These are phyloP conservation scores for Hypomontagnella monticulosa DNA, from an alignment of 495 filamentous ascomycete genomes.

Conservation along the genomic window DNA sequence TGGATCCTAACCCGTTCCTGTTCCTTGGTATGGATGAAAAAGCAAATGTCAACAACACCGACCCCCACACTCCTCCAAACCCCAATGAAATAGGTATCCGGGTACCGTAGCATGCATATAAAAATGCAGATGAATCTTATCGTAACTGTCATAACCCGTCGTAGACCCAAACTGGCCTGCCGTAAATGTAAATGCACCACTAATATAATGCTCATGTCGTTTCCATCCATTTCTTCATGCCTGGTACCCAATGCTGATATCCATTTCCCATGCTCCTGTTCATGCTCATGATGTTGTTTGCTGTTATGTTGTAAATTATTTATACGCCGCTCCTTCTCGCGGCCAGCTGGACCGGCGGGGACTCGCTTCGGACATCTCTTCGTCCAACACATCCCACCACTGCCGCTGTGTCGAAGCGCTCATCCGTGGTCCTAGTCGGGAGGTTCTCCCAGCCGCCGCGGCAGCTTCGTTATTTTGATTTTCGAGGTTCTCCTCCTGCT, in stretches of 20 bases:
- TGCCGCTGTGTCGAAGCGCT: conserved; percentile 29
- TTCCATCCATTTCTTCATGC: not conserved
- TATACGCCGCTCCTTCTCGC: no score
- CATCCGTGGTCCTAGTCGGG: conserved; percentile 5
- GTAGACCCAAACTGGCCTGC: not conserved
- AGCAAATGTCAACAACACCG: no score
- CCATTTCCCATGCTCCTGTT: not conserved
- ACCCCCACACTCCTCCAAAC: no score
- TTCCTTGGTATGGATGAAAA: no score
- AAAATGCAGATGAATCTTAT: conserved; percentile 29
- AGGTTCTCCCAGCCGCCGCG: conserved; percentile 34
- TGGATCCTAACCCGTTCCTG: not conserved
- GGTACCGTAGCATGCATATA: conserved; percentile 24
- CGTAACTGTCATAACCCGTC: conserved; percentile 7
- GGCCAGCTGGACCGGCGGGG: not conserved
- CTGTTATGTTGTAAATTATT: no score
- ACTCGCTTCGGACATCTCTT: conserved; percentile 23
- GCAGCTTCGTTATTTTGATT: conserved; percentile 12
- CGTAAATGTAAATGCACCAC: conserved; percentile 13
- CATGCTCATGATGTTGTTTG: no score
- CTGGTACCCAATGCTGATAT: not conserved
- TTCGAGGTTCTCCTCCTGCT: conserved; percentile 54
- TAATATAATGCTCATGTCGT: conserved; percentile 15
- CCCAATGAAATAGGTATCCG: no score
- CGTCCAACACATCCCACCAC: conserved; percentile 52